Percentiles rank a stretch among this genome's conserved stretches.
Evolutionary conservation across 108 stramenopile genomes (phyloP).

Genomic region (Cyclotella sp.): DNA sequence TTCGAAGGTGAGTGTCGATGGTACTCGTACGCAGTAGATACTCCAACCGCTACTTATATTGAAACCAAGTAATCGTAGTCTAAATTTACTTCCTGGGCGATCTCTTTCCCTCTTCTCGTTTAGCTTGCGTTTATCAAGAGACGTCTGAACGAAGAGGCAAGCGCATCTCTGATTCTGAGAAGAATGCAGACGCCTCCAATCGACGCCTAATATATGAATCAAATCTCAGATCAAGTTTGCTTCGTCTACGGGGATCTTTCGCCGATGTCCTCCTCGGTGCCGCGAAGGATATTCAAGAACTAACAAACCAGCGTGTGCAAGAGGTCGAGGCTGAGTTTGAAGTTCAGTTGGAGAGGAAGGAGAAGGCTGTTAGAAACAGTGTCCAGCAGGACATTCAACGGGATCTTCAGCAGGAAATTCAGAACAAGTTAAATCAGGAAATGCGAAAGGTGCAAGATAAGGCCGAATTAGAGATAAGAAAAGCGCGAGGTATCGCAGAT

Average conservation of each 20-base stretch:
- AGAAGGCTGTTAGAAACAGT: neutral
- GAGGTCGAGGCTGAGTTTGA: neutral
- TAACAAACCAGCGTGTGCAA: neutral
- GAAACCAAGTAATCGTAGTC: neutral
- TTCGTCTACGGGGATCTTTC: constrained; percentile 39
- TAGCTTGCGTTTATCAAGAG: constrained; percentile 34
- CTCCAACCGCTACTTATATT: neutral
- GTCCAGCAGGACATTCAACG: constrained; percentile 4
- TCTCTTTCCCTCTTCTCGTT: neutral
- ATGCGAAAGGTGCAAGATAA: neutral
- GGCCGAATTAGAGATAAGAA: neutral
- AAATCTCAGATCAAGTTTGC: constrained; percentile 24
- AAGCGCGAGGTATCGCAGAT: neutral
- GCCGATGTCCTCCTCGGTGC: constrained; percentile 35
- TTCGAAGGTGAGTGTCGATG: constrained; percentile 35
- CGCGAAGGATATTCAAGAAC: constrained; percentile 29
- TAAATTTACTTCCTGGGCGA: neutral
- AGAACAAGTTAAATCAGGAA: neutral
- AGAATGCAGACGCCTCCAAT: constrained; percentile 25
- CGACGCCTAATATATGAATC: constrained; percentile 25
- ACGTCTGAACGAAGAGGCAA: constrained; percentile 20
- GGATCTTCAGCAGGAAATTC: constrained; percentile 11
- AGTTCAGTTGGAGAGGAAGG: constrained; percentile 4
- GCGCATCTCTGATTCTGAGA: constrained; percentile 13
- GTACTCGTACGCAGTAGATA: neutral